Evolutionary conservation across 345 rosid genomes (phyloP).

Genomic region (Rhodamnia rubescens): DNA sequence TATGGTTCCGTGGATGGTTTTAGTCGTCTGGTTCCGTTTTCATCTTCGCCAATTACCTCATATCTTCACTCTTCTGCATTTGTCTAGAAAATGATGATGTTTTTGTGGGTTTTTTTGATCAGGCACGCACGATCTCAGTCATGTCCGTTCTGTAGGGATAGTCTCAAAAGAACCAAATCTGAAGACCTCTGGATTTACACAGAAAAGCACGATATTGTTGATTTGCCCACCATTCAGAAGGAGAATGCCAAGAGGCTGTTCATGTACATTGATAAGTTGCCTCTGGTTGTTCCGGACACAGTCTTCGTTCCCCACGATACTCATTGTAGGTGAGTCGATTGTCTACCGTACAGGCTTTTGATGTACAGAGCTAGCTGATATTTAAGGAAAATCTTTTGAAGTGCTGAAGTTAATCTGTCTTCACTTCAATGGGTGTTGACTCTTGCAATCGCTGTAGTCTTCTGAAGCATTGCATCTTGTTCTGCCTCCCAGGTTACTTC

Average conservation of each 20-base stretch:
- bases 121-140: slow-evolving; percentile 66
- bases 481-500: not conserved
- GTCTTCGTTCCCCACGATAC: slow-evolving; percentile 29
- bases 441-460: not conserved
- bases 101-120: slow-evolving; percentile 2
- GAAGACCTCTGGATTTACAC: slow-evolving; percentile 64
- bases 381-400: not conserved
- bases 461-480: not conserved
- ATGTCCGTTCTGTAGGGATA: slow-evolving; percentile 74
- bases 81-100: not conserved
- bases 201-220: slow-evolving; percentile 31
- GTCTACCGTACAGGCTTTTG: not conserved
- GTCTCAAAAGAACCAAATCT: slow-evolving; percentile 43
- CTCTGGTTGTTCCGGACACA: slow-evolving; percentile 46
- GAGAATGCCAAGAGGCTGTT: slow-evolving; percentile 50
- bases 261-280: slow-evolving; percentile 56
- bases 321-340: slow-evolving; percentile 26
- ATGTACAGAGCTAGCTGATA: not conserved
- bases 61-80: not conserved
- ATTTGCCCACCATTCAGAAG: slow-evolving; percentile 22
- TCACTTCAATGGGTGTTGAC: not conserved
- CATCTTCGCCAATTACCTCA: not conserved
- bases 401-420: not conserved
- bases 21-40: not conserved
- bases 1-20: not conserved